Evolutionary conservation across 495 filamentous ascomycete genomes (phyloP).

Genomic region (Hypomontagnella monticulosa): DNA sequence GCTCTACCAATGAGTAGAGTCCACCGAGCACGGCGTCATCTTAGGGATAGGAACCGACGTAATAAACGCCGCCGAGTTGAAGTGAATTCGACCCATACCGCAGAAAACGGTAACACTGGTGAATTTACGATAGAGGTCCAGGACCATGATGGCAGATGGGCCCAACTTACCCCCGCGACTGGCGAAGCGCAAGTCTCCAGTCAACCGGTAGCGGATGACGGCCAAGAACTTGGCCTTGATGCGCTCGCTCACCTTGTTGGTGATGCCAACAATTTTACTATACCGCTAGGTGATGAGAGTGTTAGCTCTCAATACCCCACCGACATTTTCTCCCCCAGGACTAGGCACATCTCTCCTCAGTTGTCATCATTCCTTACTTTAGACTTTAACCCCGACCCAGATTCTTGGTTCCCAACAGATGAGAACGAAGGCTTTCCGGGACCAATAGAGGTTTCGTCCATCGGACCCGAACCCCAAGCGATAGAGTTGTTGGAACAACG

Average conservation of each 20-base stretch:
- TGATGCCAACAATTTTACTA: too few species aligned
- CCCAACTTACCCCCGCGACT: not conserved
- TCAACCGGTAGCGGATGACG: not conserved
- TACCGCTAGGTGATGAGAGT: too few species aligned
- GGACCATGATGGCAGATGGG: conserved; percentile 7
- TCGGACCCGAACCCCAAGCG: too few species aligned
- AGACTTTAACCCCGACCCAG: too few species aligned
- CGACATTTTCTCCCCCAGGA: too few species aligned
- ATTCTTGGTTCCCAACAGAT: not conserved
- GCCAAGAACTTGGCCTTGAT: not conserved
- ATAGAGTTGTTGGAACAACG: too few species aligned
- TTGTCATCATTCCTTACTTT: too few species aligned
- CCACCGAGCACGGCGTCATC: conserved; percentile 17
- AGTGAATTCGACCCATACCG: not conserved
- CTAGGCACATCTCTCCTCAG: too few species aligned
- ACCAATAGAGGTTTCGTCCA: not conserved
- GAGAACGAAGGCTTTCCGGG: not conserved
- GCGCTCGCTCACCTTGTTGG: too few species aligned
- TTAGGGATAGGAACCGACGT: not conserved
- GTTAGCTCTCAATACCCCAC: too few species aligned
- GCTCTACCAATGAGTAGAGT: conserved; percentile 14
- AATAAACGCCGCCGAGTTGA: conserved; percentile 12
- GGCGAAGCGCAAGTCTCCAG: too few species aligned
- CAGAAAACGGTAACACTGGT: not conserved
- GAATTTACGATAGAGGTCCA: conserved; percentile 20